Percentiles rank a stretch among this genome's conserved stretches.
Evolutionary conservation across 352 stramenopile species (phyloP).

Genomic region (Globisporangium acanthophoron): DNA sequence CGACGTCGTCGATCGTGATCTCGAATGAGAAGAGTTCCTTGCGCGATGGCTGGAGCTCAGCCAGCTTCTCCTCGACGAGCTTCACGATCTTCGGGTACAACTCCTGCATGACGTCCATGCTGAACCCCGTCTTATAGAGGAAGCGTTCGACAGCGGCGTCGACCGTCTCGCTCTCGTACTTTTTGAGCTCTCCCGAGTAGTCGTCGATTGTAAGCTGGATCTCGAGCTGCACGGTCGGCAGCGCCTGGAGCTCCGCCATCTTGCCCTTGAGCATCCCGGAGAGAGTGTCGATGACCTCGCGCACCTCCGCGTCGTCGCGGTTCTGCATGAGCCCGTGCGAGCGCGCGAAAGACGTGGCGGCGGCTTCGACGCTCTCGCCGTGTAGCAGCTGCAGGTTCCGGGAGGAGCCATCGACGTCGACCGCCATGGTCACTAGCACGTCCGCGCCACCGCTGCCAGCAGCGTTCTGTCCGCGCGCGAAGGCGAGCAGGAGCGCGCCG

Average conservation of each 20-base stretch:
- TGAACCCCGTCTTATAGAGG: constrained; percentile 50
- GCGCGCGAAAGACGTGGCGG: constrained; percentile 54
- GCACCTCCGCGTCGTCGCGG: constrained; percentile 42
- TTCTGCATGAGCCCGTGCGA: constrained; percentile 46
- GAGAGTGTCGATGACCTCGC: constrained; percentile 56
- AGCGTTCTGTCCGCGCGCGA: constrained; percentile 19
- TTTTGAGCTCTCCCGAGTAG: constrained; percentile 40
- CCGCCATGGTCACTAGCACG: constrained; percentile 62
- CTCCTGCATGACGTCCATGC: constrained; percentile 55
- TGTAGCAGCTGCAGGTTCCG: constrained; percentile 62
- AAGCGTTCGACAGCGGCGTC: constrained; percentile 64
- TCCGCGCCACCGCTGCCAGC: constrained; percentile 21
- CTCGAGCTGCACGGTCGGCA: constrained; percentile 47
- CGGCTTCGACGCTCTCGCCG: constrained; percentile 62
- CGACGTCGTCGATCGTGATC: constrained; percentile 43
- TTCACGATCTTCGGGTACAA: constrained; percentile 55
- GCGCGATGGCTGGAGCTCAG: constrained; percentile 41
- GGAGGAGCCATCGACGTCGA: constrained; percentile 54
- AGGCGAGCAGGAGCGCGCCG: constrained; percentile 16
- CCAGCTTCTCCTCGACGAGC: constrained; percentile 54
- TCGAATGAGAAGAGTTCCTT: constrained; percentile 56
- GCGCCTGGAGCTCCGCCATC: constrained; percentile 45
- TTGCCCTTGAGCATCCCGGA: constrained; percentile 58
- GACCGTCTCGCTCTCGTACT: constrained; percentile 52
- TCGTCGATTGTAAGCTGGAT: constrained; percentile 57